phyloP scores from a whole-genome alignment of 2,329 filamentous ascomycete species.

The Verticillium nonalfalfae region DNA sequence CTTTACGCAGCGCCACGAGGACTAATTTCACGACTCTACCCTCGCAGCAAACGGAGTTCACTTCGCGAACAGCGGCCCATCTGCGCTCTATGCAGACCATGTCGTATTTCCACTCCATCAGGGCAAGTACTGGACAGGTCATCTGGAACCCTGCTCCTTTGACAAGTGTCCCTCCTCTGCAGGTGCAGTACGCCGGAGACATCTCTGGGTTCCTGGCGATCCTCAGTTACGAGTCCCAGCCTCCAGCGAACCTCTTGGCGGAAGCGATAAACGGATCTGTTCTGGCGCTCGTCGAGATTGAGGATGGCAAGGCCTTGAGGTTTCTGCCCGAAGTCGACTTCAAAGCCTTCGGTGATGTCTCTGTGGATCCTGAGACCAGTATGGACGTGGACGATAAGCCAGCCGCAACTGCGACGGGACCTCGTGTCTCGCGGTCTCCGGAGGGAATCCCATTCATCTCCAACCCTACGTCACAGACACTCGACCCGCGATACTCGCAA shows the following conservation, averaged over 20 bases:
- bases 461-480: constrained; percentile 42
- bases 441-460: constrained; percentile 59
- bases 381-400: constrained; percentile 11
- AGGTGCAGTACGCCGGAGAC: constrained; percentile 50
- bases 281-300: constrained; percentile 58
- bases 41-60: constrained; percentile 50
- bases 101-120: constrained; percentile 62
- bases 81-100: constrained; percentile 70
- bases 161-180: constrained; percentile 50
- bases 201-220: constrained; percentile 55
- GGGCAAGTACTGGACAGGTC: constrained; percentile 12
- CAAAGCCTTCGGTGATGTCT: constrained; percentile 1
- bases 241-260: constrained; percentile 49
- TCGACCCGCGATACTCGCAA: constrained; percentile 54
- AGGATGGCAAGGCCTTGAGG: constrained; percentile 44
- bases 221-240: constrained; percentile 60
- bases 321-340: constrained; percentile 14
- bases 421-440: constrained; percentile 27
- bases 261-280: constrained; percentile 67
- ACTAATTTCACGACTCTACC: constrained; percentile 45
- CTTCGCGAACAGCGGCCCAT: constrained; percentile 56
- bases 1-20: constrained; percentile 37
- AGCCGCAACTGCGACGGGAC: constrained; percentile 12
- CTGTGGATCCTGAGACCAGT: constrained; percentile 9
- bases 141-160: constrained; percentile 51